Evolutionary conservation across 2,329 filamentous ascomycete species (phyloP).

Genomic region (Periconia macrospinosa): DNA sequence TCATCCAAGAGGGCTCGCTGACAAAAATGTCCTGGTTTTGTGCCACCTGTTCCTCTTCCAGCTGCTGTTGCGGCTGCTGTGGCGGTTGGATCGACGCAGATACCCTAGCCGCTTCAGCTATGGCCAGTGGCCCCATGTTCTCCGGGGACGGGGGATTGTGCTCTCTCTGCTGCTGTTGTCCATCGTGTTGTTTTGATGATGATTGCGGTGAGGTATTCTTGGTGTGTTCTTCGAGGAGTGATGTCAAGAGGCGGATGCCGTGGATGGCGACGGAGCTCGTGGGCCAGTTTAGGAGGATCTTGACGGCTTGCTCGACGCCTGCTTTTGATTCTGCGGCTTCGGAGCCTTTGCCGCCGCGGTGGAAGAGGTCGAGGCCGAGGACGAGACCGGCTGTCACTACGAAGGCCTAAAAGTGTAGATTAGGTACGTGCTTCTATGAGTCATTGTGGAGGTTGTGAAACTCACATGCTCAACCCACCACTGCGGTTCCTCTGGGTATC

Average conservation of each 20-base stretch:
- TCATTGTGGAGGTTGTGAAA: neutral
- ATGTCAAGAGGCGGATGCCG: constrained; percentile 42
- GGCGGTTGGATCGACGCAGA: neutral
- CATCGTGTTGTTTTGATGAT: constrained; percentile 2
- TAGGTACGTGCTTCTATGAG: neutral
- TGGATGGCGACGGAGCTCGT: constrained; percentile 46
- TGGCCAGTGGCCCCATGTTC: constrained; percentile 12
- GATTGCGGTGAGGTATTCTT: constrained; percentile 6
- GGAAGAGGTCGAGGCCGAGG: constrained; percentile 31
- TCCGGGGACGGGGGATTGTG: constrained; percentile 6
- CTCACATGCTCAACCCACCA: constrained; percentile 45
- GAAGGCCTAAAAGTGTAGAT: constrained; percentile 18
- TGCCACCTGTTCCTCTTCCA: constrained; percentile 2
- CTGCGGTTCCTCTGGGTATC: constrained; percentile 43
- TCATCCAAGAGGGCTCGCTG: constrained; percentile 14
- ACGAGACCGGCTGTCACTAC: constrained; percentile 33
- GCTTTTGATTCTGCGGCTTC: constrained; percentile 27
- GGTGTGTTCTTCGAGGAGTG: constrained; percentile 34
- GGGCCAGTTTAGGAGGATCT: constrained; percentile 32
- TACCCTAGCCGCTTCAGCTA: constrained; percentile 10
- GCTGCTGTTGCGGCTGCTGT: too few species aligned
- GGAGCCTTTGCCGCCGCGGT: constrained; percentile 21
- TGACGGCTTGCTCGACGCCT: constrained; percentile 37
- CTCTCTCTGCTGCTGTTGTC: too few species aligned
- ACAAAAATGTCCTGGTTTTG: neutral